Evolutionary conservation across 2,329 filamentous ascomycete species (phyloP), one percentile per base, ranked within the genome.

Genomic region (Plectosphaerella cucumerina): DNA sequence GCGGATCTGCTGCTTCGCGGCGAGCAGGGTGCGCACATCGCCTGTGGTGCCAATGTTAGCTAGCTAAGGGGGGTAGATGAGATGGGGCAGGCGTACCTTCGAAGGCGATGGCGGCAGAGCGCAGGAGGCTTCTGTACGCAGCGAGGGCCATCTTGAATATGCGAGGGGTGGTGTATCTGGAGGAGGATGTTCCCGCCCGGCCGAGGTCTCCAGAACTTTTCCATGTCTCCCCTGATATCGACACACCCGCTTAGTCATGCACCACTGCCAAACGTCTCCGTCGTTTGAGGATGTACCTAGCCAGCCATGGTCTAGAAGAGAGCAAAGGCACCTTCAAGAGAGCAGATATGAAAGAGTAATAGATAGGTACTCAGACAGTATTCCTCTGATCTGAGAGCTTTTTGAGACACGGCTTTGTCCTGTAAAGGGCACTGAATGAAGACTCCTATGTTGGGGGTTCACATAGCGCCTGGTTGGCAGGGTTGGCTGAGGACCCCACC

Each of bases 31-130:
- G 22, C 73, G 74, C 23, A 73, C 60, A 64, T 97, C 93, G 61
- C 87, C 91, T 96, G 53, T 47, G n/a, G n/a, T n/a, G n/a, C 41
- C 31, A 10, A 17, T 34, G 17, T 48, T 21, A 44, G 23, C n/a
- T 41, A 15, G 23, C 37, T 11, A n/a, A 49, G 5, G 14, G 18
- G 22, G 41, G 39, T 11, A 2, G 34, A 33, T 18, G 35, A 39
- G 20, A 11, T 22, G n/a, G 22, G 17, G 39, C 43, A 39, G 45
- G 51, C 63, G 33, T 74, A 93, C 91, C 89, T 73, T 86, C 75
- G 66, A 99, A 99, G 53, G 92, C 91, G 57, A 95, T 76, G 57
- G 85, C 79, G 33, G 89, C 84, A 20, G 92, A 88, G 55, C 93
- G 90, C 60, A 96, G 77, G 41, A 97, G 74, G 59, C 87, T 78